phyloP scores from a whole-genome alignment of 306 rosid species.

The Herpetospermum pedunculosum region DNA sequence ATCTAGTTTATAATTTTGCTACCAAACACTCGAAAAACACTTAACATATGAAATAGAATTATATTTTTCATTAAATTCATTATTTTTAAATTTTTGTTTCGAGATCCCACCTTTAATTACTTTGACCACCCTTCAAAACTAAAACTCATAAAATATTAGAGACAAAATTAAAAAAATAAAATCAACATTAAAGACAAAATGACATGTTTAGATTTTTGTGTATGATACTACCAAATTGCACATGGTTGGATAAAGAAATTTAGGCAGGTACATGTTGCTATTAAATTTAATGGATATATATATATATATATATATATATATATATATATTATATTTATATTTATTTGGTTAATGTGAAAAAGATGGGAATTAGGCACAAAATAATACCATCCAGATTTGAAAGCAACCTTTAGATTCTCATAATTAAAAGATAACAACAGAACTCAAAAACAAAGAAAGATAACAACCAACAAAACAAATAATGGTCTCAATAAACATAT shows the following conservation, averaged over 20 bases:
- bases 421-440: constrained; percentile 10
- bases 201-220: not conserved
- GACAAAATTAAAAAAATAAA: not conserved
- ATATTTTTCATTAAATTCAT: no score
- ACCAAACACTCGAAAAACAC: no score
- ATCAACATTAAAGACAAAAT: not conserved
- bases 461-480: not conserved
- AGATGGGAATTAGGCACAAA: constrained; percentile 47
- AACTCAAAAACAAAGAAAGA: not conserved
- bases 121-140: no score
- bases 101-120: no score
- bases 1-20: no score
- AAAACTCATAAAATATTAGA: not conserved
- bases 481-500: not conserved
- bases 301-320: not conserved
- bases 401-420: constrained; percentile 42
- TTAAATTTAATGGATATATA: not conserved
- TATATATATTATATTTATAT: no score
- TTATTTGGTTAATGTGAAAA: constrained; percentile 49
- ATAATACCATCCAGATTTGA: constrained; percentile 55
- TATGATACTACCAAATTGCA: not conserved
- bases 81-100: no score
- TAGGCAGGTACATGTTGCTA: constrained; percentile 14
- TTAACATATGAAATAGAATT: no score
- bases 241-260: not conserved